These are phyloP conservation scores for Capronia americana DNA, from an alignment of 2,329 filamentous ascomycete species.

Conservation along the genomic window DNA sequence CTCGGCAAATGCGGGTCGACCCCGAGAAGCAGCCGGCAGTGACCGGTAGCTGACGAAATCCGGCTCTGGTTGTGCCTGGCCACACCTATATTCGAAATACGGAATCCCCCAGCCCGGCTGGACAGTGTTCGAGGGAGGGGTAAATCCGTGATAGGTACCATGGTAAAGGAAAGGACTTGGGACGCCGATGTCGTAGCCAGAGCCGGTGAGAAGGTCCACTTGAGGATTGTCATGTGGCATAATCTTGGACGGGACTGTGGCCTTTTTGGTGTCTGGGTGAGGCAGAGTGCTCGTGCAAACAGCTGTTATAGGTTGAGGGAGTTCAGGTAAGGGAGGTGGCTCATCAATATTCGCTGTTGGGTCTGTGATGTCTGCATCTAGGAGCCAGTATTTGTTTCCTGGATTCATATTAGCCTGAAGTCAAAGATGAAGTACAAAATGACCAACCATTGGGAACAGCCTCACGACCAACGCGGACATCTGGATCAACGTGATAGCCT, in stretches of 20 bases:
- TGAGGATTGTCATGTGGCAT: background rate
- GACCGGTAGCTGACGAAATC: conserved; percentile 23
- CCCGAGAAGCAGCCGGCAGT: background rate
- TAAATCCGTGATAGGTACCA: background rate
- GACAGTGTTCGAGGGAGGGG: background rate
- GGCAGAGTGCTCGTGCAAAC: background rate
- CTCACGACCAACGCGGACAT: conserved; percentile 22
- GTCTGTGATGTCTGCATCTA: conserved; percentile 5
- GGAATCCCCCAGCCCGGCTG: conserved; percentile 4
- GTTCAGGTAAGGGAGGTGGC: background rate
- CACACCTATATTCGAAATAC: conserved; percentile 15
- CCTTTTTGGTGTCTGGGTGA: background rate
- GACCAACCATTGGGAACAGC: background rate
- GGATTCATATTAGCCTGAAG: conserved; percentile 5
- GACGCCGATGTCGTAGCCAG: conserved; percentile 23
- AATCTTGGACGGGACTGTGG: background rate
- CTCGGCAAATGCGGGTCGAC: background rate
- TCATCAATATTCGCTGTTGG: conserved; percentile 11
- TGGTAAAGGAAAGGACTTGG: conserved; percentile 38
- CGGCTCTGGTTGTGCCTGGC: conserved; percentile 20
- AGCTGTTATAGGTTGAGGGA: background rate
- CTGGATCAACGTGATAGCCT: conserved; percentile 31
- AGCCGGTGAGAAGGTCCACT: background rate
- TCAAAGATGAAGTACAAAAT: background rate
- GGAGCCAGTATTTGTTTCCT: background rate